These are phyloP conservation scores for Tolypocladium cylindrosporum DNA, from an alignment of 2,329 filamentous ascomycete species.

Conservation along the genomic window DNA sequence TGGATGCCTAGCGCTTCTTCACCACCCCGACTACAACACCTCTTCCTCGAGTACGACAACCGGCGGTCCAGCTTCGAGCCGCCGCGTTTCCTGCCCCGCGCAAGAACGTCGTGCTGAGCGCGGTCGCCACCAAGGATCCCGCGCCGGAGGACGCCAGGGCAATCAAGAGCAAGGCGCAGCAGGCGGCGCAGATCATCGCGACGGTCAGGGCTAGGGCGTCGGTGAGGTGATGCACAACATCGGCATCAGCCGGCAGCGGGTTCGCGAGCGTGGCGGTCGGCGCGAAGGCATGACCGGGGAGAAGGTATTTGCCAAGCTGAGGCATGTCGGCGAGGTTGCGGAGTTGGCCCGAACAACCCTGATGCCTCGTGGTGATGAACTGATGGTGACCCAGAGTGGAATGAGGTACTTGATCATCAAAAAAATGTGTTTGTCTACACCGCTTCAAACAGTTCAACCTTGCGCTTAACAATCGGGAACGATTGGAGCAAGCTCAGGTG, in stretches of 20 bases:
- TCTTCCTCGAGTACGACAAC: constrained; percentile 53
- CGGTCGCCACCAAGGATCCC: constrained; percentile 52
- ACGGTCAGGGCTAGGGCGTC: constrained; percentile 50
- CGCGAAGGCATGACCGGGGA: constrained; percentile 52
- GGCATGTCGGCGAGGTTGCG: constrained; percentile 56
- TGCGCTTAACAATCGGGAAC: too few species aligned
- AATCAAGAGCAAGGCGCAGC: constrained; percentile 42
- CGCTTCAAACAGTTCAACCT: too few species aligned
- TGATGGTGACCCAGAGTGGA: too few species aligned
- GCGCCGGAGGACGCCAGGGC: constrained; percentile 44
- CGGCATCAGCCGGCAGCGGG: constrained; percentile 57
- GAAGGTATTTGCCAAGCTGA: constrained; percentile 62
- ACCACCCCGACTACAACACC: constrained; percentile 47
- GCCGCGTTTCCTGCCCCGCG: constrained; percentile 45
- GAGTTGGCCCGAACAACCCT: constrained; percentile 37
- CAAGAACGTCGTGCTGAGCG: constrained; percentile 53
- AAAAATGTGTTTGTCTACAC: too few species aligned
- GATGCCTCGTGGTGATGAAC: not conserved
- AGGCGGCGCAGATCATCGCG: constrained; percentile 56
- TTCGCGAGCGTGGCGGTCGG: constrained; percentile 62
- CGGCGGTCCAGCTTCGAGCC: constrained; percentile 52
- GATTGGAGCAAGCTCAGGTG: too few species aligned
- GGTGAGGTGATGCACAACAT: constrained; percentile 55
- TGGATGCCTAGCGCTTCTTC: constrained; percentile 53
- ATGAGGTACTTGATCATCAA: too few species aligned